Conservation (phyloP, 805 yeast genomes). For the Hanseniaspora valbyensis region DNA sequence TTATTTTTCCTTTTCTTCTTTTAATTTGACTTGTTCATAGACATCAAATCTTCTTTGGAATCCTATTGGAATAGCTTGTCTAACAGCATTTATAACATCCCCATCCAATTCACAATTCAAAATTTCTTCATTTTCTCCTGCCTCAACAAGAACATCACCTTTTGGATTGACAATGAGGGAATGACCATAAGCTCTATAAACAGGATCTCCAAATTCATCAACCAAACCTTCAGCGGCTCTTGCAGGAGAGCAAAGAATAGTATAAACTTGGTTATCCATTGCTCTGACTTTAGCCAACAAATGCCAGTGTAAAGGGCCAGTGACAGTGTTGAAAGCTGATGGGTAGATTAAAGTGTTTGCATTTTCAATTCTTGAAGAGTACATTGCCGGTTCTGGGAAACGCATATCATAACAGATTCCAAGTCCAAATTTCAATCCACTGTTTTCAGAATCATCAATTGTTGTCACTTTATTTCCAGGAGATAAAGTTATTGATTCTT, state of each 20-base stretch:
- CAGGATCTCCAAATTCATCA: constrained; percentile 25
- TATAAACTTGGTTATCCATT: constrained; percentile 61
- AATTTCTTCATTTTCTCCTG: constrained; percentile 68
- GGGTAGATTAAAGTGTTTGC: constrained; percentile 73
- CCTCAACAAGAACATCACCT: constrained; percentile 54
- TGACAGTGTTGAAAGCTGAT: constrained; percentile 73
- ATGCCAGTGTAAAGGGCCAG: constrained; percentile 80
- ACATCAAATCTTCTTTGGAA: constrained; percentile 63
- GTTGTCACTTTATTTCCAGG: constrained; percentile 80
- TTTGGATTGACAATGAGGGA: constrained; percentile 52
- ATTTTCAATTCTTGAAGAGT: constrained; percentile 51
- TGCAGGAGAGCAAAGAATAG: constrained; percentile 79
- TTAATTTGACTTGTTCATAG: constrained; percentile 26
- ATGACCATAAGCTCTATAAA: constrained; percentile 59
- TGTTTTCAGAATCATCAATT: constrained; percentile 19
- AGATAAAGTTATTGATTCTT: constrained; percentile 63
- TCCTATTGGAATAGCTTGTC: constrained; percentile 59
- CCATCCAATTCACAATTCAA: constrained; percentile 66
- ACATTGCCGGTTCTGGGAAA: constrained; percentile 65
- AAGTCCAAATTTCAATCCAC: constrained; percentile 53
- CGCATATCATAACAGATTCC: constrained; percentile 80
- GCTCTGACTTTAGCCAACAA: constrained; percentile 62
- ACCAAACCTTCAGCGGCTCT: constrained; percentile 42
- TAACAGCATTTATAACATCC: constrained; percentile 41
- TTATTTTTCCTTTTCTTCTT: background rate